Evolutionary conservation across 2,329 filamentous ascomycete species (phyloP), one percentile per base, ranked within the genome.

Genomic region (Aspergillus aculeatus): DNA sequence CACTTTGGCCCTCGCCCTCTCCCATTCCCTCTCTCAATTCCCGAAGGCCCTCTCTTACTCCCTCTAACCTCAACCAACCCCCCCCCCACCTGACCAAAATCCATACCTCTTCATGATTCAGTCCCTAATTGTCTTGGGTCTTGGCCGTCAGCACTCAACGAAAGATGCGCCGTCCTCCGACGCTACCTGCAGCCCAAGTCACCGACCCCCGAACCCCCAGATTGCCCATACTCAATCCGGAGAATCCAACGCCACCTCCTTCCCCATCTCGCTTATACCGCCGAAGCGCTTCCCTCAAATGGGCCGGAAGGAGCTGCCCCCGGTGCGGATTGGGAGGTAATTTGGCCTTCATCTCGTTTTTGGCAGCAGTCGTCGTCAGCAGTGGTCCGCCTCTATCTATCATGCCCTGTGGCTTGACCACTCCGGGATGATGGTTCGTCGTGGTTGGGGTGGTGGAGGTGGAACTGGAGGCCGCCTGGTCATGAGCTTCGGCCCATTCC

Each of bases 391-490:
- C 38, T 44, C 38, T 19, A 19, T 44, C 38, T 44, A 44, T 44
- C 38, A 44, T 44, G 14, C 38, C 38, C 16, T 44, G 38, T 44
- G 38, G 38, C 38, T 59, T 49, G 59, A 47, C 50, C 65, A 44
- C 50, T 32, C 29, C 26, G 19, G 41, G 58, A 35, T 63, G 26
- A 68, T 55, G n/a, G 64, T 41, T 23, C 56, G 38, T 41, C 14
- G 11, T 31, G 11, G 26, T n/a, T 11, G 38, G 11, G 14, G 54
- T 16, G 12, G 31, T 9, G 9, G 81, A 80, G 64, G 57, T 58
- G 54, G 85, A 83, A 56, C 86, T 81, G 0, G 83, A 82, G 65
- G 84, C 82, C 2, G 78, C 80, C 68, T 84, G 75, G 61, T 83
- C 81, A 58, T 79, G 78, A 5, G 80, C 82, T 5, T 79, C 77